Evolutionary conservation across 352 stramenopile species (phyloP).

Genomic region (Pythium brachiatum): DNA sequence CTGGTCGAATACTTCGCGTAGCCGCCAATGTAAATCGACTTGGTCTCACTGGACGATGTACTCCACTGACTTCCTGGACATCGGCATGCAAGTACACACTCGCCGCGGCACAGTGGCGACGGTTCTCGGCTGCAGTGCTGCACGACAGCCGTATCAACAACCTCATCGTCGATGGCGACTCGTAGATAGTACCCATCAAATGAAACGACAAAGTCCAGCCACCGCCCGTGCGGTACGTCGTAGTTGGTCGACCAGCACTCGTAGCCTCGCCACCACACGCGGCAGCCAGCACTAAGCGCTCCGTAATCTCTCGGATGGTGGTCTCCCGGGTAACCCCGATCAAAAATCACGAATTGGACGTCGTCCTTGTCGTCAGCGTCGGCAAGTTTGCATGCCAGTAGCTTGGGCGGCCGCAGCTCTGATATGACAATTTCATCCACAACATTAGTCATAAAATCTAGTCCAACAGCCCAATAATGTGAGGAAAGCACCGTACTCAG

Average conservation of each 20-base stretch:
- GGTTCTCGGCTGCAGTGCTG: not conserved
- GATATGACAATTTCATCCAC: not conserved
- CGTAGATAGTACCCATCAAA: constrained; percentile 55
- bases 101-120: not conserved
- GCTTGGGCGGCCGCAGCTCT: constrained; percentile 33
- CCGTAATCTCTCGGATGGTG: not conserved
- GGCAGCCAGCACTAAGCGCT: constrained; percentile 34
- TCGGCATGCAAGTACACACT: constrained; percentile 13
- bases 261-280: constrained; percentile 37
- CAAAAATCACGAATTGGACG: constrained; percentile 45
- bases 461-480: no score
- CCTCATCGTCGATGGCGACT: constrained; percentile 39
- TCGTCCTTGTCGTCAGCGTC: constrained; percentile 5
- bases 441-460: no score
- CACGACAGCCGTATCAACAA: constrained; percentile 42
- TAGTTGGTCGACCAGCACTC: constrained; percentile 56
- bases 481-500: constrained; percentile 5
- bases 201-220: constrained; percentile 39
- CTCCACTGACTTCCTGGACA: constrained; percentile 8
- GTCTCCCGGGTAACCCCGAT: constrained; percentile 31
- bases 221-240: constrained; percentile 48
- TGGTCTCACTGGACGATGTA: constrained; percentile 5
- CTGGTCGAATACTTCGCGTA: constrained; percentile 46
- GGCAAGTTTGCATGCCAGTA: constrained; percentile 39
- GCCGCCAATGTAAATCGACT: constrained; percentile 54